Evolutionary conservation across 164 flowering plant species (phyloP), one percentile per base, ranked within the genome.

Genomic region (Amborella trichopoda): DNA sequence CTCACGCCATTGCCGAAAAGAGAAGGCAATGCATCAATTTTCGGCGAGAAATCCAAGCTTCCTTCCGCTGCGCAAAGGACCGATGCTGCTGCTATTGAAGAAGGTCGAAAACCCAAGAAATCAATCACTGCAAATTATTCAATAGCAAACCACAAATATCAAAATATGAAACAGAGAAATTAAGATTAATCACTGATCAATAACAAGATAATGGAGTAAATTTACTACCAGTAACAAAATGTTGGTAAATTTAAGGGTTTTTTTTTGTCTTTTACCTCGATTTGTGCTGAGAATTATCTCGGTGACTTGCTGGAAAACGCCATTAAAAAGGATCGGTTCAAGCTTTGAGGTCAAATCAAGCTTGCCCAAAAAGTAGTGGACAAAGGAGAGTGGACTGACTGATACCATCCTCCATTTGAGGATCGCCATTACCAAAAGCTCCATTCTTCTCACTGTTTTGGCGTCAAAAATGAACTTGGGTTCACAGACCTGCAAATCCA

Each of bases 1-100:
- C n/a, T n/a, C n/a, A n/a, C n/a, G n/a, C n/a, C n/a, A n/a, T n/a
- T n/a, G n/a, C n/a, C n/a, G n/a, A n/a, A n/a, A n/a, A n/a, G n/a
- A n/a, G n/a, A n/a, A n/a, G n/a, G n/a, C n/a, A n/a, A n/a, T n/a
- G n/a, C n/a, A n/a, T n/a, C n/a, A n/a, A n/a, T n/a, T n/a, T n/a
- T n/a, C n/a, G n/a, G n/a, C n/a, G n/a, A n/a, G n/a, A 83, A 57
- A 33, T 61, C 61, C 23, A 91, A 84, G 24, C 74, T 60, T 42
- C 71, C 86, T 43, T 66, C 71, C 23, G 89, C 78, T 20, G 94
- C 94, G 47, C 72, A 73, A 3, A 90, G 78, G 26, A 81, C 66
- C 12, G 91, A 74, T n/a, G 91, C 81, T 10, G 86, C 94, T 26
- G 95, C 98, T 36, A 81, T 68, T 65, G 84, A 68, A 11, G 98